Evolutionary conservation across 2,329 filamentous ascomycete species (phyloP), one percentile per base, ranked within the genome.

Genomic region (Phaeoacremonium minimum): DNA sequence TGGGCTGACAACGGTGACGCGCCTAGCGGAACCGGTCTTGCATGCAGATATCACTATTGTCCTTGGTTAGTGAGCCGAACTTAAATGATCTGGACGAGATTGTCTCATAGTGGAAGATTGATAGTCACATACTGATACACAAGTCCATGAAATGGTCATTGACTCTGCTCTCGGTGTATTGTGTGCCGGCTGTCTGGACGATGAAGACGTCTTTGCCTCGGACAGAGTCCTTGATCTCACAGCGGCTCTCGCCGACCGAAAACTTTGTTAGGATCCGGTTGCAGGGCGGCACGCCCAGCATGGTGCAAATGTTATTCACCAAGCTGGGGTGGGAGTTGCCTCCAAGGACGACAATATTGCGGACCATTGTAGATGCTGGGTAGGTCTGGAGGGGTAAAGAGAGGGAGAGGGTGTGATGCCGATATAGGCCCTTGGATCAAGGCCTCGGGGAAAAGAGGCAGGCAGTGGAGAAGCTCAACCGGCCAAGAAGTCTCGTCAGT

Each of bases 201-300:
- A 97, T 96, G 69, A 94, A 98, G 60, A 96, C 93, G 79, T 98
- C 93, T 63, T 98, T 98, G 51, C 87, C 93, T 51, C 93, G 85
- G 35, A 98, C 93, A 12, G 89, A 95, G 64, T 98, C 93, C 60
- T 90, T 78, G 55, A 98, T 94, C 64, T 97, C 91, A 41, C 95
- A 90, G 37, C 91, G 82, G 51, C 87, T 95, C 69, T 97, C 91
- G 47, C 91, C 91, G 34, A 91, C 89, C 15, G 87, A 86, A 69
- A 97, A 97, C 68, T 96, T 96, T 55, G 75, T 80, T 35, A 96
- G 79, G 44, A 89, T 81, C 49, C 90, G 85, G 55, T 91, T 84
- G 51, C 87, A 88, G 15, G 79, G 71, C 15, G 88, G 87, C 37
- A 97, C 80, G 49, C 89, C 87, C 43, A 97, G 83, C 49, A 90